Percentiles rank a stretch among this genome's conserved stretches.
Conservation (phyloP, 192 early-diverging fungal genomes). For the Neocallimastix lanati region DNA sequence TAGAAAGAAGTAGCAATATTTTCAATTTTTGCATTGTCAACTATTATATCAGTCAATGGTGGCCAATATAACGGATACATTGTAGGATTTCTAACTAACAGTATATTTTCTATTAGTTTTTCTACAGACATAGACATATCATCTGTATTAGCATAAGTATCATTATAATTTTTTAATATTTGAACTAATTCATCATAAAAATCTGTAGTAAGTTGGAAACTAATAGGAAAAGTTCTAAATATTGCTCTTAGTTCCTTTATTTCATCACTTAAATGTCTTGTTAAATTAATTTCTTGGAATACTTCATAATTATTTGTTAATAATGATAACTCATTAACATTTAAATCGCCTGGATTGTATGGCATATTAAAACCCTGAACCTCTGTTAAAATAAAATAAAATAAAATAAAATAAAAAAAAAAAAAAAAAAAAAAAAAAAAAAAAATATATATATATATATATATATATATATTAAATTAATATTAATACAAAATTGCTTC, state of each 20-base stretch:
- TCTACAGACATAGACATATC: neutral
- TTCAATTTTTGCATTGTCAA: neutral
- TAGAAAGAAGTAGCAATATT: neutral
- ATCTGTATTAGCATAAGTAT: neutral
- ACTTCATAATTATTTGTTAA: neutral
- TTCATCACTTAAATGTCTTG: neutral
- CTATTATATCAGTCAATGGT: neutral
- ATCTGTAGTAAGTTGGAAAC: neutral
- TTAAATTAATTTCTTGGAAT: neutral
- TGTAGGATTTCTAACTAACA: neutral
- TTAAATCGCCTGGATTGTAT: neutral
- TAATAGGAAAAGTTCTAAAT: neutral
- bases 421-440: too few relatives aligned
- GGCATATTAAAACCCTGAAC: neutral
- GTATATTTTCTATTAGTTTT: neutral
- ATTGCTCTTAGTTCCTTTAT: neutral
- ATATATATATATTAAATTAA: too few relatives aligned
- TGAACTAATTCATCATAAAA: neutral
- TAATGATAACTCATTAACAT: neutral
- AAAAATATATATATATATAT: too few relatives aligned
- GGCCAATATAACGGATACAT: neutral
- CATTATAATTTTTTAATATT: neutral
- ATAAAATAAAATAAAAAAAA: too few relatives aligned
- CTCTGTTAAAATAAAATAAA: neutral
- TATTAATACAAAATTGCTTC: too few relatives aligned